A percentile compares a stretch with the other conserved stretches of the same genome.
phyloP scores from a whole-genome alignment of 257 asterid species.

The Solanum virginianum region DNA sequence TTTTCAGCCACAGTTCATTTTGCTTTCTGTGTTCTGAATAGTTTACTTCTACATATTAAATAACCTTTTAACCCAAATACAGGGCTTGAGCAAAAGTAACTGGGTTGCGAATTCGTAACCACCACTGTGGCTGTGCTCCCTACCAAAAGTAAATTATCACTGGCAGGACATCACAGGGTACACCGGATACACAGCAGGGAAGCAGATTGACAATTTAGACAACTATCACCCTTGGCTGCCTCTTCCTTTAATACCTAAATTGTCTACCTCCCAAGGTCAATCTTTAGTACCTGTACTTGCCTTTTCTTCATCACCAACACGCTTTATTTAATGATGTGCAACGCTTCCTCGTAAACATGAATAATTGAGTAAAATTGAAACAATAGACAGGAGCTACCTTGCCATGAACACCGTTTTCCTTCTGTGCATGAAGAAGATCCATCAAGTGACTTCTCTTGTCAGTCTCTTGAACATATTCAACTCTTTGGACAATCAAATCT shows the following conservation, averaged over 20 bases:
- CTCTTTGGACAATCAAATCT: slow-evolving; percentile 89
- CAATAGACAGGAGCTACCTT: slow-evolving; percentile 35
- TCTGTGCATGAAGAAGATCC: slow-evolving; percentile 97
- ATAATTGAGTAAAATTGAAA: neutral
- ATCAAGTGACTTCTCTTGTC: slow-evolving; percentile 95
- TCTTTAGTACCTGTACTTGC: neutral
- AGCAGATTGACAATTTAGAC: neutral
- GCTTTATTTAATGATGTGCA: neutral
- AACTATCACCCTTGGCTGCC: neutral
- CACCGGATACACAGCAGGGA: neutral
- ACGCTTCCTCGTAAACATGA: neutral
- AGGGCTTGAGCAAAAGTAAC: neutral
- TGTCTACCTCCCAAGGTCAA: neutral
- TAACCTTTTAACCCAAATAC: neutral
- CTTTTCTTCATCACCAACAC: neutral
- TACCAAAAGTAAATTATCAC: neutral
- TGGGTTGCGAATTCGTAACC: neutral
- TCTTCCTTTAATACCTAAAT: neutral
- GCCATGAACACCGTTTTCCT: slow-evolving; percentile 59
- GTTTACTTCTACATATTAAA: neutral
- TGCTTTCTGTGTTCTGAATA: neutral
- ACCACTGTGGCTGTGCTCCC: neutral
- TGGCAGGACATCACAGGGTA: neutral
- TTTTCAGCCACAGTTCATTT: neutral
- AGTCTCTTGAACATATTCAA: slow-evolving; percentile 85